Percentiles rank a stretch among this genome's conserved stretches.
These are phyloP conservation scores for Penicillium daleae DNA, from an alignment of 495 filamentous ascomycete genomes.

Conservation along the genomic window DNA sequence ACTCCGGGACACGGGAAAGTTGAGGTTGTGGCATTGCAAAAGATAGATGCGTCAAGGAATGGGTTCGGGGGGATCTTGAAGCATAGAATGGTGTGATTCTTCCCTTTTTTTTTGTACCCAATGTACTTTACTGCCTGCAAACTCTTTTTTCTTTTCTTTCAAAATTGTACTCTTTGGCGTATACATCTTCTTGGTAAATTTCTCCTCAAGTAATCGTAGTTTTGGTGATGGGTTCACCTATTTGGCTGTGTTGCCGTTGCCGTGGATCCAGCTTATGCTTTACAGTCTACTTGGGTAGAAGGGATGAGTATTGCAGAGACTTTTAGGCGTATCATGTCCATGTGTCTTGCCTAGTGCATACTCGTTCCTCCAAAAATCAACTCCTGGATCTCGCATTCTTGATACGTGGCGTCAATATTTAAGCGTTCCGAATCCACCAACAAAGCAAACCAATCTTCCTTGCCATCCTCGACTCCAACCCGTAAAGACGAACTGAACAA, in stretches of 20 bases:
- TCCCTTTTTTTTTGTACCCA: conserved; percentile 49
- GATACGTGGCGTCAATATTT: conserved; percentile 9
- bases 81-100: conserved; percentile 53
- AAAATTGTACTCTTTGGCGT: conserved; percentile 37
- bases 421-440: not conserved
- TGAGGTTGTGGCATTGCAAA: conserved; percentile 46
- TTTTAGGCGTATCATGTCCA: not conserved
- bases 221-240: not conserved
- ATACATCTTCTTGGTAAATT: not conserved
- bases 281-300: no score
- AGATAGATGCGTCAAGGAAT: conserved; percentile 54
- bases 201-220: not conserved
- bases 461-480: not conserved
- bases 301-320: no score
- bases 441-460: not conserved
- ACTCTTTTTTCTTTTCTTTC: conserved; percentile 49
- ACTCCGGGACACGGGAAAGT: conserved; percentile 31
- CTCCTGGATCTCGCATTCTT: not conserved
- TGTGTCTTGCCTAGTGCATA: not conserved
- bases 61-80: conserved; percentile 45
- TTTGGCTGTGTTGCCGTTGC: not conserved
- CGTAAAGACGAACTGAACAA: not conserved
- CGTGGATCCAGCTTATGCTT: no score
- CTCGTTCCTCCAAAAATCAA: not conserved
- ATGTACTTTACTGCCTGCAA: conserved; percentile 64